Percentiles rank a stretch among this genome's conserved stretches.
Evolutionary conservation across 345 rosid species (phyloP).

Genomic region (Brassica carinata): DNA sequence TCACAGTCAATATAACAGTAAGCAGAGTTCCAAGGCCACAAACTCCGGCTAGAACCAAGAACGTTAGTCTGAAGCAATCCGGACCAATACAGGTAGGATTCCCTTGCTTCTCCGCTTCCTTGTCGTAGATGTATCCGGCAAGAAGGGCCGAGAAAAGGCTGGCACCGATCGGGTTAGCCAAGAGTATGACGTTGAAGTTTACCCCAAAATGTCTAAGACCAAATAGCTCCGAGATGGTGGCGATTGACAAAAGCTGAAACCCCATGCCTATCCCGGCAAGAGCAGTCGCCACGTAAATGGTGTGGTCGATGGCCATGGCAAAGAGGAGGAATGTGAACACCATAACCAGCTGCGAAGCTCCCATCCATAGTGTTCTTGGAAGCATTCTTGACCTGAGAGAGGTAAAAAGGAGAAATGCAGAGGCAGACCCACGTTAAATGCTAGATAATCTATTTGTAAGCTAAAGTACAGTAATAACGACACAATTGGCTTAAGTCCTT

Average conservation of each 20-base stretch:
- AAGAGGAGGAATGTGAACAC: slow-evolving; percentile 58
- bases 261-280: slow-evolving; percentile 80
- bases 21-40: slow-evolving; percentile 72
- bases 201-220: slow-evolving; percentile 87
- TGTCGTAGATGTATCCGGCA: slow-evolving; percentile 80
- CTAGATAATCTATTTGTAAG: too few relatives aligned
- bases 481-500: too few relatives aligned
- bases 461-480: too few relatives aligned
- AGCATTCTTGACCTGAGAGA: slow-evolving; percentile 55
- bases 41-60: slow-evolving; percentile 69
- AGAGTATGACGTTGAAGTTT: slow-evolving; percentile 70
- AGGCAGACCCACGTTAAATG: too few relatives aligned
- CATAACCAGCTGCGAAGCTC: slow-evolving; percentile 58
- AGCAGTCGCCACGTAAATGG: slow-evolving; percentile 68
- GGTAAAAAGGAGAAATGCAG: neutral
- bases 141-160: slow-evolving; percentile 78
- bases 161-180: slow-evolving; percentile 92
- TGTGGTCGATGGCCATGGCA: slow-evolving; percentile 54
- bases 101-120: slow-evolving; percentile 84
- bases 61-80: slow-evolving; percentile 80
- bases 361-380: slow-evolving; percentile 90
- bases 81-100: slow-evolving; percentile 64
- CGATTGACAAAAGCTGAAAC: slow-evolving; percentile 63
- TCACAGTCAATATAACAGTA: slow-evolving; percentile 60
- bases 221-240: slow-evolving; percentile 89